Evolutionary conservation across 768 basidiomycete species (phyloP).

Genomic region (Trametes meyenii): DNA sequence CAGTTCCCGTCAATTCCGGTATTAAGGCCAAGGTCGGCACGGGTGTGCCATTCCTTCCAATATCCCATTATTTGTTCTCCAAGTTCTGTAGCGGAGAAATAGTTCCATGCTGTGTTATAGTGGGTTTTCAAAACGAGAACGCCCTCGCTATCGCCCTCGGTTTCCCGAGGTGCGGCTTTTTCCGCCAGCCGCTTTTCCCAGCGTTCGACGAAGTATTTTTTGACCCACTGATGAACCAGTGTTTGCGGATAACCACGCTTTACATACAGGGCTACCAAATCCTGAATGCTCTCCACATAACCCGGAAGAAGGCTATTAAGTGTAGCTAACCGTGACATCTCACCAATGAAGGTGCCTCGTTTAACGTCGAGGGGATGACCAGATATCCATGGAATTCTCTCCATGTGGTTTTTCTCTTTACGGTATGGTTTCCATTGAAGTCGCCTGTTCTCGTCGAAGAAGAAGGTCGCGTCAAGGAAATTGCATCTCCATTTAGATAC

Average conservation of each 20-base stretch:
- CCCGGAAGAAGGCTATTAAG: slow-evolving; percentile 32
- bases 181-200: slow-evolving; percentile 34
- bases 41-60: slow-evolving; percentile 23
- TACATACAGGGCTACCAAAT: slow-evolving; percentile 33
- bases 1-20: not conserved
- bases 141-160: not conserved
- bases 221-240: slow-evolving; percentile 32
- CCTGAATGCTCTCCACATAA: slow-evolving; percentile 34
- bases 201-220: slow-evolving; percentile 29
- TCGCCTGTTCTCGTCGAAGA: slow-evolving; percentile 19
- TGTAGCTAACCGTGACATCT: slow-evolving; percentile 27
- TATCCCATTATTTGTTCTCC: slow-evolving; percentile 33
- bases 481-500: not conserved
- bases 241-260: slow-evolving; percentile 36
- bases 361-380: slow-evolving; percentile 20
- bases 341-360: slow-evolving; percentile 25
- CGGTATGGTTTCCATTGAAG: slow-evolving; percentile 19
- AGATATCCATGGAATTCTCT: slow-evolving; percentile 25
- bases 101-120: slow-evolving; percentile 39
- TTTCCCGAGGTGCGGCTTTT: not conserved
- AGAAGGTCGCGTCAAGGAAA: slow-evolving; percentile 38
- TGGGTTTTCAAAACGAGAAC: slow-evolving; percentile 38
- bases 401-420: slow-evolving; percentile 22
- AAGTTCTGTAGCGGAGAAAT: slow-evolving; percentile 36
- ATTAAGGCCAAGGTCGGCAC: slow-evolving; percentile 1